Evolutionary conservation across 2,329 filamentous ascomycete species (phyloP).

Genomic region (Aureobasidium namibiae): DNA sequence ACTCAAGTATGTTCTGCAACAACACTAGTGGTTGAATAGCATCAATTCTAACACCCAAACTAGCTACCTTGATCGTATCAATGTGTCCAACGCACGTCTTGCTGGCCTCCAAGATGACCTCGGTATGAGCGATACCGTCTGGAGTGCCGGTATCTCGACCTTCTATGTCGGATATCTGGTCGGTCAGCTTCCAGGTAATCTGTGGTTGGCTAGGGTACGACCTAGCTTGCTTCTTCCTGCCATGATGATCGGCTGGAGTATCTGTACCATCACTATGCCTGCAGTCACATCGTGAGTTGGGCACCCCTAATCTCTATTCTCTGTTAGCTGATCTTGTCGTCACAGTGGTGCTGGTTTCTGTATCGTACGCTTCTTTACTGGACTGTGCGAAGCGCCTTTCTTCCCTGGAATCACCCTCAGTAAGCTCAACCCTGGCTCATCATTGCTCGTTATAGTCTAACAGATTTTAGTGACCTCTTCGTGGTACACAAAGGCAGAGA

Average conservation of each 20-base stretch:
- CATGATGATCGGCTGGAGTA: slow-evolving; percentile 37
- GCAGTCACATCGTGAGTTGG: slow-evolving; percentile 24
- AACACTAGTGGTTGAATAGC: background rate
- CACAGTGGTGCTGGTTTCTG: slow-evolving; percentile 26
- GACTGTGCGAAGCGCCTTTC: slow-evolving; percentile 38
- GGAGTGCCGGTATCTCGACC: slow-evolving; percentile 34
- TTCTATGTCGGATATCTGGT: slow-evolving; percentile 37
- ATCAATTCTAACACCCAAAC: background rate
- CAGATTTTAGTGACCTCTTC: slow-evolving; percentile 26
- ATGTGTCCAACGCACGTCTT: slow-evolving; percentile 33
- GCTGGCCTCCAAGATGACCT: slow-evolving; percentile 33
- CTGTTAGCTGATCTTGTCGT: too few relatives aligned
- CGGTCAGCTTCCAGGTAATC: slow-evolving; percentile 39
- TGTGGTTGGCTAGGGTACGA: slow-evolving; percentile 35
- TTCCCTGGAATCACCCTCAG: slow-evolving; percentile 29
- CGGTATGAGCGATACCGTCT: slow-evolving; percentile 26
- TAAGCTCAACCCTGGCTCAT: slow-evolving; percentile 31
- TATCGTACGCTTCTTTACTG: slow-evolving; percentile 31
- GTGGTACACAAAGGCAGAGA: slow-evolving; percentile 41
- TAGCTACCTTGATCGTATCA: slow-evolving; percentile 35
- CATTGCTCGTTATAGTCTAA: background rate
- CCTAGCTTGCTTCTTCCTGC: slow-evolving; percentile 29
- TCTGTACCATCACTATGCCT: slow-evolving; percentile 39
- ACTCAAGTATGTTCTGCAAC: slow-evolving; percentile 21
- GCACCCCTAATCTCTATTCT: background rate